phyloP scores from a whole-genome alignment of 306 rosid genomes.

The Quercus berberidifolia region DNA sequence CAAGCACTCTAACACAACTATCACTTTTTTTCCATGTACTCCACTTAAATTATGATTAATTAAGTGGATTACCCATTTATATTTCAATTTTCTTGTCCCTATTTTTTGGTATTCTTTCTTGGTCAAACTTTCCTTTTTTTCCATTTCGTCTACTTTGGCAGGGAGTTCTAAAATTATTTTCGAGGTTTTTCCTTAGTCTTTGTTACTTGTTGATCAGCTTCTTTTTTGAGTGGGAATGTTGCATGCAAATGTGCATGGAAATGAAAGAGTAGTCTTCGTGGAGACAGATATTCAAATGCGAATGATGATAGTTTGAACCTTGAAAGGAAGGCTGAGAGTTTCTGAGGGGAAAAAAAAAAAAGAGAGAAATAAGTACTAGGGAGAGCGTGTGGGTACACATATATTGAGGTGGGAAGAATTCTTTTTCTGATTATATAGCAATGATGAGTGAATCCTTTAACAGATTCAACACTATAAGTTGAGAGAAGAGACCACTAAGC shows the following conservation, averaged over 20 bases:
- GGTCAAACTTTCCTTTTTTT: conserved; percentile 21
- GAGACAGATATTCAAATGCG: conserved; percentile 73
- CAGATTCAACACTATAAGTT: conserved; percentile 3
- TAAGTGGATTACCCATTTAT: not conserved
- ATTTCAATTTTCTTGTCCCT: not conserved
- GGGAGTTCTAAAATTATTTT: conserved; percentile 4
- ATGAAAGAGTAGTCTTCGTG: conserved; percentile 10
- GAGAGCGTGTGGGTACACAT: conserved; percentile 19
- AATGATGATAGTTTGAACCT: conserved; percentile 61
- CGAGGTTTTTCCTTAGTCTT: not conserved
- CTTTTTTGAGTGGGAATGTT: conserved; percentile 28
- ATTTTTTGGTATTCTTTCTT: not conserved
- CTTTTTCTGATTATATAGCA: conserved; percentile 32
- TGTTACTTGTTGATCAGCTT: conserved; percentile 7
- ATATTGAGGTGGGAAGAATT: conserved; percentile 27
- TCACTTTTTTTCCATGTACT: too few species aligned
- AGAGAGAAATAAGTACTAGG: not conserved
- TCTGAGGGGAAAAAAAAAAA: conserved; percentile 42
- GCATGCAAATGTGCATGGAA: conserved; percentile 51
- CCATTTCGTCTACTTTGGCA: conserved; percentile 5
- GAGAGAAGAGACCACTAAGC: not conserved
- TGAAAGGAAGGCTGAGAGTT: conserved; percentile 23
- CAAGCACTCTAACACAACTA: too few species aligned
- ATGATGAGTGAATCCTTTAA: conserved; percentile 39
- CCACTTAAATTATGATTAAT: too few species aligned